Base-by-base conservation (phyloP, 306 rosid species). In the Dryas drummondii region DNA sequence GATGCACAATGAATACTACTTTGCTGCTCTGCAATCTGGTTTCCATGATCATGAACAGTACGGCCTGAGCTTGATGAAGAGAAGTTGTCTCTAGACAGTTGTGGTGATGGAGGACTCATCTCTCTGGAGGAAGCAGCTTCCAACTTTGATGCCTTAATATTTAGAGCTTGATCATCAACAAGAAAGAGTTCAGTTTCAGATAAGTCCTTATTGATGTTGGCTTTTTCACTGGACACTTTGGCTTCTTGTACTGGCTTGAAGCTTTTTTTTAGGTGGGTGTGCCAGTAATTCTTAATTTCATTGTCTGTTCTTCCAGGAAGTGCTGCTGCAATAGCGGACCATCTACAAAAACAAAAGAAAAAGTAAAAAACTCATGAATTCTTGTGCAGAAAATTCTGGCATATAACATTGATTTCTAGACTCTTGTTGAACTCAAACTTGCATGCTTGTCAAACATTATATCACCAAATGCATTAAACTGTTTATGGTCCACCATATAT, bases 231-330 rank as follows among this genome's bases (percentile, higher is more conserved):
- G 26, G 6, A 14, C 5, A 6, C 48, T 40, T 40, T 6, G 41
- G 58, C 73, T 7, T 5, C 50, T 45, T 13, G 5, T n/a, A 26
- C 27, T 58, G 17, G 41, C 54, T 56, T 79, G 7, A 45, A 17
- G 73, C 79, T 65, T 58, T 66, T 83, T 66, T 66, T 83, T 81
- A 83, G 53, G 81, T 76, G 53, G 7, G 73, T 15, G 79, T 83
- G 79, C 86, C 86, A 83, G 76, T 68, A 65, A 54, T 83, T 83
- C 44, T 83, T 83, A 6, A 83, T 80, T 53, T 75, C 86, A 58
- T 83, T 83, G 44, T 83, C 86, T 40, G 86, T 83, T 76, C 86
- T 79, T 37, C 83, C 83, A 0, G 86, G 76, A 51, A 83, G 78
- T 55, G 61, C 71, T 71, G 79, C 75, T 58, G 86, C 84, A 75